Conservation (phyloP, 2,329 filamentous ascomycete species). For the Nemania bipapillata region DNA sequence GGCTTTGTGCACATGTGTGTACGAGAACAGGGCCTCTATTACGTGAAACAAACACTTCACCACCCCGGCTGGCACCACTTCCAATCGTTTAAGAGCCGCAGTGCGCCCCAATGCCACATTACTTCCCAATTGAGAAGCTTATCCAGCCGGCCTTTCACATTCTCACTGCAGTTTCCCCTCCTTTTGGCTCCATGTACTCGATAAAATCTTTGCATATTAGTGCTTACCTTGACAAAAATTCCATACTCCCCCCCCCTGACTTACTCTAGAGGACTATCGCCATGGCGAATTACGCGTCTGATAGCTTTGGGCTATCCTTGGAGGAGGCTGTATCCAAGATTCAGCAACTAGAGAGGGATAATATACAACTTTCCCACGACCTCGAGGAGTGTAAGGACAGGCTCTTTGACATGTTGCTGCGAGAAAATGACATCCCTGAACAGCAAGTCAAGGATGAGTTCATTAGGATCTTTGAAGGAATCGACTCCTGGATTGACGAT, state of each 20-base stretch:
- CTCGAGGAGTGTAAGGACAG: not conserved
- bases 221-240: not conserved
- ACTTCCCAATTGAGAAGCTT: not conserved
- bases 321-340: not conserved
- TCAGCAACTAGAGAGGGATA: not conserved
- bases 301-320: not conserved
- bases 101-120: not conserved
- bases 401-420: not conserved
- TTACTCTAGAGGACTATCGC: not conserved
- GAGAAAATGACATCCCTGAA: not conserved
- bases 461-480: not conserved
- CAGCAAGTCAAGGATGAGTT: not conserved
- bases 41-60: not conserved
- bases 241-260: not conserved
- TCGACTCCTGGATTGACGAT: not conserved
- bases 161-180: not conserved
- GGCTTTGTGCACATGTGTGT: not conserved
- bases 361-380: not conserved
- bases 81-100: not conserved
- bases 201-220: not conserved
- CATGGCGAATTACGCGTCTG: not conserved
- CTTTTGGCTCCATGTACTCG: not conserved
- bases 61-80: not conserved
- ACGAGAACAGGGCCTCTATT: not conserved
- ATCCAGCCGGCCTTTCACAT: not conserved